Evolutionary conservation across 306 rosid genomes (phyloP), one percentile per base, ranked within the genome.

Genomic region (Dalbergia cochinchinensis): DNA sequence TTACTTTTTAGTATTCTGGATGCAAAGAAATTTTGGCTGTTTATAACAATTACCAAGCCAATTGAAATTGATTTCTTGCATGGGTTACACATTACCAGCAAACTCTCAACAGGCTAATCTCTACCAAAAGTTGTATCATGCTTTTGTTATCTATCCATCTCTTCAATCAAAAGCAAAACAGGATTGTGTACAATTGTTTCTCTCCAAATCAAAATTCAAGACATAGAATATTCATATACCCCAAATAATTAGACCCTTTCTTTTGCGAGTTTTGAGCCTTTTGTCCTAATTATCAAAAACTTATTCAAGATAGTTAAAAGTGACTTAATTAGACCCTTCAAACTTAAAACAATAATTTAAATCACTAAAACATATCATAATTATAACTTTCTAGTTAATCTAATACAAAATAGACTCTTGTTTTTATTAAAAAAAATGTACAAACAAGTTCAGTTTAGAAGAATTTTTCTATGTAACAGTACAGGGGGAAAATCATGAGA

Each of bases 181-280:
- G 7, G 63, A 64, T 54, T 66, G 44, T 76, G 64, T 70, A 64
- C 63, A 76, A 76, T 69, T 76, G 10, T 67, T n/a, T 22, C 3
- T 39, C 50, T 39, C 60, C 76, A 63, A 82, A 63, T 70, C 8
- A 71, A 80, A 78, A 64, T 69, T 35, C 74, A 69, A 34, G 66
- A 53, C n/a, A 58, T 69, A 71, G 26, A 34, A 34, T 37, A 44
- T 50, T 82, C 37, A 74, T 48, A 69, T 31, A 20, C 69, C 54
- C 53, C 77, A 63, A 67, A 82, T 1, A 22, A 22, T 22, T 1
- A 7, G n/a, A n/a, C n/a, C n/a, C n/a, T 34, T 6, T 35, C 6
- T 35, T 35, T 35, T 35, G 4, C 6, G 4, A 4, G 6, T 35
- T 4, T 35, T 35, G 0, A 4, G 39, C 6, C 39, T 35, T 35